Evolutionary conservation across 2,329 filamentous ascomycete genomes (phyloP), one percentile per base, ranked within the genome.

Genomic region (Colletotrichum euphorbiae): DNA sequence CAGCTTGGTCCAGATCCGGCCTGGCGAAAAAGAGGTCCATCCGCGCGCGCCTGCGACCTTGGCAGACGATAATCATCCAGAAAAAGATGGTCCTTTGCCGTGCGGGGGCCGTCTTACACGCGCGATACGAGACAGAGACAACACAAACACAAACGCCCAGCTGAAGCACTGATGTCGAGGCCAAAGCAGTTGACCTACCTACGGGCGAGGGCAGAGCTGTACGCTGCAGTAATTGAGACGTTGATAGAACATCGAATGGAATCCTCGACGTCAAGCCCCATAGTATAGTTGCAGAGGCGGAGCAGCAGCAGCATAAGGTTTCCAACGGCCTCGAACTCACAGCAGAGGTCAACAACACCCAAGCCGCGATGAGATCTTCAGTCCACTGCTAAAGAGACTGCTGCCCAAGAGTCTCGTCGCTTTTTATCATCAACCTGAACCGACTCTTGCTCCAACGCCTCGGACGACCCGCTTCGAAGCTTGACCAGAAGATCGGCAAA

Each of bases 81-180:
- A 31, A 36, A 50, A 50, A 40, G 36, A 60, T 33, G 13, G 8
- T 50, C 24, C 3, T 28, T 28, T 6, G 24, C 24, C 24, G 24
- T 28, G 24, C 24, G 28, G 7, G 28, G 13, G n/a, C n/a, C 28
- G 31, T 12, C 48, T 51, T 17, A 8, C 24, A n/a, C 15, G 36
- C n/a, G 40, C 61, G 42, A 55, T 65, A 69, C 66, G 66, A 69
- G 48, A 65, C 31, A 54, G 65, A 66, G 24, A 19, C 48, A 65
- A 50, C 33, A 24, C 24, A 24, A 65, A 50, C 33, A 24, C 24
- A 24, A 43, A 43, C 40, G 52, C 45, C 58, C 45, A 52, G 51
- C 59, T 42, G 46, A 57, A n/a, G 45, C 45, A 36, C n/a, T 21
- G 46, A 38, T 21, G 31, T 28, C 33, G 24, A 48, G 54, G 65